Evolutionary conservation across 345 rosid species (phyloP).

Genomic region (Moricandia moricandioides): DNA sequence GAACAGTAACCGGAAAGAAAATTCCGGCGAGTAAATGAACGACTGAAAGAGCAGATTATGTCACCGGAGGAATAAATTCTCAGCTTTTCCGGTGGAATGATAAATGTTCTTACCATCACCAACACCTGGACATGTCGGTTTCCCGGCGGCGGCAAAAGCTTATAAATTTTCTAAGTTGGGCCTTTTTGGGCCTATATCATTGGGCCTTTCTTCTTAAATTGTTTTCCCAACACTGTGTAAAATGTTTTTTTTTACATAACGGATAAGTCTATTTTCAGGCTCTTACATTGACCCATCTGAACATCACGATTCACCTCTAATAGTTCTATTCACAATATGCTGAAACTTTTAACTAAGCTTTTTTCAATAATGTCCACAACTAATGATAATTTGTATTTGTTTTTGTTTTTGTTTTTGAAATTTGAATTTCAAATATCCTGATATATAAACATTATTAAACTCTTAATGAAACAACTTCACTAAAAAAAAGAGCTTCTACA

Average conservation of each 20-base stretch:
- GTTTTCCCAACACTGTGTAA: background rate
- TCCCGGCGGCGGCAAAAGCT: background rate
- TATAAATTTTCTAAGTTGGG: background rate
- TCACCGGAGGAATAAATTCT: background rate
- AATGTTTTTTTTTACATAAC: background rate
- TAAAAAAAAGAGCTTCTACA: background rate
- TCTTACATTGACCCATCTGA: no score
- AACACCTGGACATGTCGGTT: background rate
- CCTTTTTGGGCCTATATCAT: background rate
- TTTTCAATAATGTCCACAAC: background rate
- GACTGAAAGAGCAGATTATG: background rate
- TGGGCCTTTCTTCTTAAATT: background rate
- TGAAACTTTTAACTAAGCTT: no score
- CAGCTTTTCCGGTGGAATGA: constrained; percentile 1
- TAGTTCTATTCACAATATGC: no score
- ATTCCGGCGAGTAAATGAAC: background rate
- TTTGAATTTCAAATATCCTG: background rate
- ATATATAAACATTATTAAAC: background rate
- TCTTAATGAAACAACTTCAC: background rate
- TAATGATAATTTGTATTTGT: background rate
- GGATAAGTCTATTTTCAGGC: no score
- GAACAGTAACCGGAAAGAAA: background rate
- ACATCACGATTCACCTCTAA: no score
- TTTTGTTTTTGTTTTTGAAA: background rate
- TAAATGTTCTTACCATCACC: constrained; percentile 15